Evolutionary conservation across 2,329 filamentous ascomycete species (phyloP), one percentile per base, ranked within the genome.

Genomic region (Monilinia fructicola): DNA sequence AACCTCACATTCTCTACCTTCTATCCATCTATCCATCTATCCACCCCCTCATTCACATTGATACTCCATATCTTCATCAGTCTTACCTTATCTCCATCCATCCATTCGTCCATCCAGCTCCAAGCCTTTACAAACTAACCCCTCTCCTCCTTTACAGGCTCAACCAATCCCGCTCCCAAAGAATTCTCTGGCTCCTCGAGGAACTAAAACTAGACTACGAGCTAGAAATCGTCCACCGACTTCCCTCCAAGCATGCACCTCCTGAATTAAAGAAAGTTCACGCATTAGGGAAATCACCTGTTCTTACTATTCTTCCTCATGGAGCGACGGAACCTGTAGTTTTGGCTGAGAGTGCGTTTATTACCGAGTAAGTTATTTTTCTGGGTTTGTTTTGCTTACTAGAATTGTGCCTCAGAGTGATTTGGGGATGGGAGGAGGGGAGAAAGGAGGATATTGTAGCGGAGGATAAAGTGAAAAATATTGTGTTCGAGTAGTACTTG

Each of bases 271-370:
- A 90, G 74, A 83, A 91, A 70, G 79, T 96, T 48, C 92, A 97
- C 74, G 90, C 92, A 0, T 83, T 97, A 4, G 94, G 94, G 69
- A 97, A 97, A 77, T 93, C 92, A 1, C 94, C 94, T 0, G 80
- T 94, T 53, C 80, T 98, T 70, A 85, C 85, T 11, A 81, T 97
- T 72, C 79, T 78, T n/a, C 76, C 80, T 0, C 78, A 76, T 28
- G 74, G 73, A 4, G 67, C 72, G 35, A 74, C 65, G n/a, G 76
- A 84, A 71, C 80, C 84, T 2, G 74, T 86, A 14, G 84, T 94
- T 0, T 80, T 97, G 56, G 91, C 92, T 12, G 94, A 98, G 79
- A 94, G 90, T 54, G 92, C 85, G 7, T 84, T 88, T 67, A 94
- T 97, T 72, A 82, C 87, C 14, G 90, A 96, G 65, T 67, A 28